Evolutionary conservation across 495 filamentous ascomycete genomes (phyloP).

Genomic region (Neurospora sp.): DNA sequence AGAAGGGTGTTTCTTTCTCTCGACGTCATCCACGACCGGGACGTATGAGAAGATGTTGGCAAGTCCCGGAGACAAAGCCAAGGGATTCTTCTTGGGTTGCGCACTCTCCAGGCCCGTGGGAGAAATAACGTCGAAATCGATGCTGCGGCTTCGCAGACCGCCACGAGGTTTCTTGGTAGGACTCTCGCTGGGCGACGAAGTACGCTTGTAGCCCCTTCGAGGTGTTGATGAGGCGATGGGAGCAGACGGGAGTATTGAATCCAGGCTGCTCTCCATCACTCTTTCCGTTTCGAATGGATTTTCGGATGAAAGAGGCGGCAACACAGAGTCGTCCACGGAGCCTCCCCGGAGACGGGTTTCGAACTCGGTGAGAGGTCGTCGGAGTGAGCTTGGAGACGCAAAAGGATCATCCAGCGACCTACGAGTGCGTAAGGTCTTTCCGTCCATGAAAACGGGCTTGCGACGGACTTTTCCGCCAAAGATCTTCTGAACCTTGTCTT

Average conservation of each 20-base stretch:
- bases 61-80: background rate
- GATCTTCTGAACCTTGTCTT: conserved; percentile 12
- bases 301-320: background rate
- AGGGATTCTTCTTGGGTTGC: background rate
- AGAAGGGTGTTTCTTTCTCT: conserved; percentile 7
- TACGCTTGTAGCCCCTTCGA: background rate
- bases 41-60: background rate
- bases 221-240: conserved; percentile 7
- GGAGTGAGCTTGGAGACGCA: conserved; percentile 8
- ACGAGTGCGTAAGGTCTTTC: conserved; percentile 9
- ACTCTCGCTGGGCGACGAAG: background rate
- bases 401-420: conserved; percentile 22
- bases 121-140: background rate
- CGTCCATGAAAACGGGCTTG: conserved; percentile 16
- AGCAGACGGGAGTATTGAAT: conserved; percentile 1
- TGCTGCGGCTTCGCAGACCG: background rate
- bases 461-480: conserved; percentile 14
- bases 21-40: background rate
- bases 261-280: conserved; percentile 3
- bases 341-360: conserved; percentile 8
- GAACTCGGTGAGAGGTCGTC: conserved; percentile 5
- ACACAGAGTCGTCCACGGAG: conserved; percentile 2
- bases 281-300: conserved; percentile 9
- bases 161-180: conserved; percentile 3
- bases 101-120: background rate